Evolutionary conservation across 1,284 basidiomycete species (phyloP), one percentile per base, ranked within the genome.

Genomic region (Trichosporon sp.): DNA sequence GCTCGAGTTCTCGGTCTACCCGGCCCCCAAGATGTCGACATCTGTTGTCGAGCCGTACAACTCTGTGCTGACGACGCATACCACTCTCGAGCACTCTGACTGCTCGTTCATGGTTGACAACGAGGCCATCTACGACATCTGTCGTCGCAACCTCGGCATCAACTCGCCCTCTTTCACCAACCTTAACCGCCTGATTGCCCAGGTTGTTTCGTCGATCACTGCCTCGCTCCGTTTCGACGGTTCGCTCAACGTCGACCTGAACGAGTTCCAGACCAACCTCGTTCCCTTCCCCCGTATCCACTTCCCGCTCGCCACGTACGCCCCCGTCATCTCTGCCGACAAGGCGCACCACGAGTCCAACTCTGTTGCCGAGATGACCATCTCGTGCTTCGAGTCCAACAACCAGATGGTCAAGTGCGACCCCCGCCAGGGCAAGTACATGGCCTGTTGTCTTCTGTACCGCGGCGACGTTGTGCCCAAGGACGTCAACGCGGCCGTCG

Each of bases 61-160:
- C 87, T 93, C 94, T 33, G 92, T 99, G 64, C 85, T 99, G 69
- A 99, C 96, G 59, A 99, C 96, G 54, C 95, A 99, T 84, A 97
- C 95, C 68, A 99, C 96, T 62, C 89, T 99, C 65, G 96, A 99
- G 83, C 95, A 98, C 83, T 96, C 93, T 13, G 95, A 99, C 84
- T 99, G 95, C 82, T 98, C 95, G 61, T 97, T 96, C 86, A 95
- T 96, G 93, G 94, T 96, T 71, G 94, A 97, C 80, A 97, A 97
- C 79, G 91, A 95, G 79, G 92, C 92, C 65, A 99, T 99, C 80
- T 99, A 97, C 83, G 95, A 98, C 80, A 98, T 99, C 78, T 98
- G 95, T 90, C 95, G 95, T 84, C 89, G 89, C 82, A 95, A 91
- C 81, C 86, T 99, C 66, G 88, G 88, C 72, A 91, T 98, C 70